Percentiles rank a stretch among this genome's conserved stretches.
Conservation (phyloP, 2,329 filamentous ascomycete genomes). For the Botrytis squamosa region DNA sequence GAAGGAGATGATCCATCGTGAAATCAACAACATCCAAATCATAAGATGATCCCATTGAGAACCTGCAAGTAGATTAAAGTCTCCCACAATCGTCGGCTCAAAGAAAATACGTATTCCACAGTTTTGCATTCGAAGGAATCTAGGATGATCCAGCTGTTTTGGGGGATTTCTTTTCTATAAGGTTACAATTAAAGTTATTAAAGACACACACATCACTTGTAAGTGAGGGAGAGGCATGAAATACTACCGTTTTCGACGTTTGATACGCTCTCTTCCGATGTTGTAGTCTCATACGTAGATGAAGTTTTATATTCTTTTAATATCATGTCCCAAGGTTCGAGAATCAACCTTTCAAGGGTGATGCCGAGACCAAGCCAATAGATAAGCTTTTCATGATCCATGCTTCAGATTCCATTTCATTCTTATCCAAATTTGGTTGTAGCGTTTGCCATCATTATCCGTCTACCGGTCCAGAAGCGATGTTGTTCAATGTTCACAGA, state of each 20-base stretch:
- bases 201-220: background rate
- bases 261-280: background rate
- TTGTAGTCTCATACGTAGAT: background rate
- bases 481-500: background rate
- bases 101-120: background rate
- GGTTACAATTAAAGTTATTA: background rate
- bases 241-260: background rate
- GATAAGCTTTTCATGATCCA: slow-evolving; percentile 20
- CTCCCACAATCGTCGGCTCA: no score
- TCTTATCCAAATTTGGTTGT: slow-evolving; percentile 4
- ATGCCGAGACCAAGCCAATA: slow-evolving; percentile 10
- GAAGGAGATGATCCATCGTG: background rate
- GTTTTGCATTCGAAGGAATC: background rate
- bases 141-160: background rate
- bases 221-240: background rate
- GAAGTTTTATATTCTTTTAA: slow-evolving; percentile 3
- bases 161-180: background rate
- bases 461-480: background rate
- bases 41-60: background rate
- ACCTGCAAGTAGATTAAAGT: background rate
- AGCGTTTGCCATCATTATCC: slow-evolving; percentile 5
- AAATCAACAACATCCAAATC: background rate
- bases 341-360: background rate
- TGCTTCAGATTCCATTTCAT: background rate
- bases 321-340: background rate